Evolutionary conservation across 805 yeast species (phyloP), one percentile per base, ranked within the genome.

Genomic region (Ascoidea asiatica): DNA sequence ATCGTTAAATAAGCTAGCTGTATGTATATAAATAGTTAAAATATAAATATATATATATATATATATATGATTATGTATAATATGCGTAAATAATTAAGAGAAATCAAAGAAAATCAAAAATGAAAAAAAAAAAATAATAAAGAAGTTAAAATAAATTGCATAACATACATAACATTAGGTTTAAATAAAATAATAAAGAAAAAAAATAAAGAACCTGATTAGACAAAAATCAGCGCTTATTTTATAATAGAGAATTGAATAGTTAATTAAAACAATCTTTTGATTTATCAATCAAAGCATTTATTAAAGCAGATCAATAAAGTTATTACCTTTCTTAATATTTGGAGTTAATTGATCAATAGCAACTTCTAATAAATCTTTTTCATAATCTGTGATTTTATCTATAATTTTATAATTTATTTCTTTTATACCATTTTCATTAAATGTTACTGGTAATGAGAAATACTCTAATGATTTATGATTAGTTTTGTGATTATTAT

Each of bases 391-490:
- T 52, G 67, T 65, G 53, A 75, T 57, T 49, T 69, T 59, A 47
- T 66, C 62, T 53, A 82, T 66, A 45, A 79, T 64, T 22, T 69
- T 66, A 52, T 66, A 69, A 53, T 81, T 70, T 44, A 82, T 73
- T 49, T 68, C 70, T 41, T 65, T 67, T 46, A 78, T 68, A 53
- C 89, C 89, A 39, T 66, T 59, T 47, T 61, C 59, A 45, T 73
- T 69, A 48, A 81, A 67, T 44, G 57, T 64, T 48, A 79, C 74
- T 37, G 89, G 89, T 51, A 79, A 66, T 1, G 90, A 73, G 59
- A 82, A 74, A 60, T 65, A 81, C 33, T 62, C 62, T 22, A 60
- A 46, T 20, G 51, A 43, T n/a, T 52, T 48, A n/a, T n/a, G n/a
- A n/a, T n/a, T n/a, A n/a, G n/a, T n/a, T n/a, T n/a, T n/a, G n/a